These are phyloP conservation scores for Monosporascus cannonballus DNA, from an alignment of 2,329 filamentous ascomycete species.

Conservation along the genomic window DNA sequence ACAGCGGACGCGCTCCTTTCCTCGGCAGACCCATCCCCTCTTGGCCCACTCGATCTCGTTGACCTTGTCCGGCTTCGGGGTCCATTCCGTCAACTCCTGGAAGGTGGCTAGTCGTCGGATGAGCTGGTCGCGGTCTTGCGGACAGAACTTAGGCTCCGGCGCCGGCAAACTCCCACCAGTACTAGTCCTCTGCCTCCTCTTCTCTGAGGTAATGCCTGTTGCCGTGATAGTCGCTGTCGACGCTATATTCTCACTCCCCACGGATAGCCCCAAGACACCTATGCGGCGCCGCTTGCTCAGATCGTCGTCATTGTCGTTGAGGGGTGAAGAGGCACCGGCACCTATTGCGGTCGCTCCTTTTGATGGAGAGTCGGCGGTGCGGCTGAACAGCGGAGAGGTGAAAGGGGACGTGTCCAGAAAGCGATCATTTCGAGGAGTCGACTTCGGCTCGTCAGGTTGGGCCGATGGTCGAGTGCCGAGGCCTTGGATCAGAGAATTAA, in stretches of 20 bases:
- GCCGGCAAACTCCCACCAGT: not conserved
- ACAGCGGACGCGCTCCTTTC: slow-evolving; percentile 78
- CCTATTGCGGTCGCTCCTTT: slow-evolving; percentile 9
- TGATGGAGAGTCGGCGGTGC: slow-evolving; percentile 6
- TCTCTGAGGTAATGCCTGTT: slow-evolving; percentile 7
- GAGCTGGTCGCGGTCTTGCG: slow-evolving; percentile 78
- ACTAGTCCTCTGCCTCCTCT: too few relatives aligned
- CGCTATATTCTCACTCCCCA: slow-evolving; percentile 26
- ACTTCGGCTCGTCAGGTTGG: slow-evolving; percentile 33
- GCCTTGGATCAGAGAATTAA: slow-evolving; percentile 67
- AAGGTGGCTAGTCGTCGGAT: slow-evolving; percentile 79
- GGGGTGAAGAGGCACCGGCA: slow-evolving; percentile 10
- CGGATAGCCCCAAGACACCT: slow-evolving; percentile 35
- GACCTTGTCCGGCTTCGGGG: slow-evolving; percentile 80
- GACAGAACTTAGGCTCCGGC: slow-evolving; percentile 65
- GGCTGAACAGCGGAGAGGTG: slow-evolving; percentile 5
- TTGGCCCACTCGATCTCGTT: slow-evolving; percentile 94
- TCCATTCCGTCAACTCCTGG: slow-evolving; percentile 86
- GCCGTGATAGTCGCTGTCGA: slow-evolving; percentile 20
- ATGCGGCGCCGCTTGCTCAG: slow-evolving; percentile 49
- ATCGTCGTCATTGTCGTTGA: slow-evolving; percentile 34
- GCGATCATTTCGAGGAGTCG: slow-evolving; percentile 25
- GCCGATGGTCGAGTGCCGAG: slow-evolving; percentile 45
- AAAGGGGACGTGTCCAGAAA: not conserved
- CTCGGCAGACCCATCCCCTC: slow-evolving; percentile 81